phyloP scores from a whole-genome alignment of 1,284 basidiomycete genomes.

The Hortiboletus rubellus region DNA sequence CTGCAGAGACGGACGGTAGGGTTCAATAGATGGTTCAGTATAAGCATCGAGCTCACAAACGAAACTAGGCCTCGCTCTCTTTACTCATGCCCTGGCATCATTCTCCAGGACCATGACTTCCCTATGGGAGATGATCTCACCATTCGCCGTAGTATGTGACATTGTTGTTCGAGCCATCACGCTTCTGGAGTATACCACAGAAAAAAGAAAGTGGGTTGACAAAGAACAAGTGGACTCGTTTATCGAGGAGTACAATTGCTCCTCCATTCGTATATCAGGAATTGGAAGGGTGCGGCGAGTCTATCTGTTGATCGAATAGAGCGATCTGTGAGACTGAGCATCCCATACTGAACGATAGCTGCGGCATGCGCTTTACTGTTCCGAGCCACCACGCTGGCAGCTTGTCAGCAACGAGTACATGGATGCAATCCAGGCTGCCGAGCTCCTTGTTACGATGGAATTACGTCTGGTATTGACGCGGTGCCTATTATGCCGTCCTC shows the following conservation, averaged over 20 bases:
- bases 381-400: background rate
- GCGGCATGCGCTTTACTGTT: background rate
- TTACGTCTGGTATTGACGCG: background rate
- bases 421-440: background rate
- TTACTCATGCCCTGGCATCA: background rate
- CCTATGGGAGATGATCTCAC: rapidly evolving
- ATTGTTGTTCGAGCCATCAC: background rate
- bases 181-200: background rate
- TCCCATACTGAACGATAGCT: background rate
- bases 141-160: background rate
- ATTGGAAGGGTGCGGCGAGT: constrained; percentile 12
- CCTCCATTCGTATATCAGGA: background rate
- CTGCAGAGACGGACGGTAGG: constrained; percentile 2
- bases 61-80: background rate
- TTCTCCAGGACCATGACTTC: background rate
- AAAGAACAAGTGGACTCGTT: constrained; percentile 1
- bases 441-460: background rate
- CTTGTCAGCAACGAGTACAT: constrained; percentile 1
- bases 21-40: background rate
- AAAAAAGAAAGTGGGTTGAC: background rate
- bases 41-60: background rate
- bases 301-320: background rate
- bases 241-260: background rate
- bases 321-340: background rate
- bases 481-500: constrained; percentile 5